Evolutionary conservation across 1,284 basidiomycete species (phyloP).

Genomic region (Chalciporus sp.): DNA sequence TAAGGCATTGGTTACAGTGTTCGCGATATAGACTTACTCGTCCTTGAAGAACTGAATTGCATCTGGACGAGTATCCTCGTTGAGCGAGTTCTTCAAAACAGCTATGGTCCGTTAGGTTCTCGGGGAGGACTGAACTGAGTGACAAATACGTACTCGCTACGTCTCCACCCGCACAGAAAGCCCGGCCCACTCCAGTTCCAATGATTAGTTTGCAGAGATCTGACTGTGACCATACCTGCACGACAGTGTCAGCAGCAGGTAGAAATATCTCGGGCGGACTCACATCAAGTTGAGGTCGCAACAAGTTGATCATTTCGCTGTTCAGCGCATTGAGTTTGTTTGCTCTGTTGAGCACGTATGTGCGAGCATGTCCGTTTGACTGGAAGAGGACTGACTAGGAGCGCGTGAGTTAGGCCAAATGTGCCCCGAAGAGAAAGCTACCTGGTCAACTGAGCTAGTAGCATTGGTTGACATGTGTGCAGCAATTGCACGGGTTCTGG

Average conservation of each 20-base stretch:
- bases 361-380: constrained; percentile 63
- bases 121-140: constrained; percentile 4
- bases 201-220: constrained; percentile 78
- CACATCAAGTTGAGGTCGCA: constrained; percentile 78
- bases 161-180: constrained; percentile 96
- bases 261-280: constrained; percentile 19
- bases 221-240: constrained; percentile 79
- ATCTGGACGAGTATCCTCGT: constrained; percentile 53
- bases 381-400: constrained; percentile 71
- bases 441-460: constrained; percentile 27
- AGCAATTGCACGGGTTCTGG: constrained; percentile 56
- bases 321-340: constrained; percentile 88
- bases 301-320: constrained; percentile 76
- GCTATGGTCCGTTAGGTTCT: constrained; percentile 41
- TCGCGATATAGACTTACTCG: constrained; percentile 59
- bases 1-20: constrained; percentile 8
- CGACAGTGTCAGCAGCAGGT: constrained; percentile 13
- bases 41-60: constrained; percentile 88
- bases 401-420: constrained; percentile 5
- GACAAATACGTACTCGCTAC: constrained; percentile 67
- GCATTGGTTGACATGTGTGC: constrained; percentile 55
- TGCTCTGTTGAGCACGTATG: constrained; percentile 82
- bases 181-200: constrained; percentile 76
- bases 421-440: constrained; percentile 19
- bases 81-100: constrained; percentile 53